phyloP scores from a whole-genome alignment of 257 asterid genomes.

The Henckelia pumila region DNA sequence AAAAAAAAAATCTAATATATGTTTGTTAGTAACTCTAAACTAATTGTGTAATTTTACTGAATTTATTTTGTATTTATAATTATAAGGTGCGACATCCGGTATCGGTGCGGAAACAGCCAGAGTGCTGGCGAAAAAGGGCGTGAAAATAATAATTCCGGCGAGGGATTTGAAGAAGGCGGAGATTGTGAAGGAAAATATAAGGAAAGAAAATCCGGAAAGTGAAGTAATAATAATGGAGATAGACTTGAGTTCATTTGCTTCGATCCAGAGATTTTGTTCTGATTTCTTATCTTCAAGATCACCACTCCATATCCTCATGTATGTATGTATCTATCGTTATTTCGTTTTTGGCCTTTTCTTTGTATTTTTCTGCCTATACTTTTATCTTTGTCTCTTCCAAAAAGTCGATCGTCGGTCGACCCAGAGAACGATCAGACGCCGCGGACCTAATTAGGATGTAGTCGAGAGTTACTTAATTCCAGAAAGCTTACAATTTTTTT shows the following conservation, averaged over 20 bases:
- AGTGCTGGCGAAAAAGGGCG: conserved; percentile 79
- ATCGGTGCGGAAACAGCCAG: conserved; percentile 92
- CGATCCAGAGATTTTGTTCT: conserved; percentile 74
- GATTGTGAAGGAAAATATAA: conserved; percentile 53
- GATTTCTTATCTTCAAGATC: conserved; percentile 68
- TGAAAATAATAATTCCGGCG: conserved; percentile 71
- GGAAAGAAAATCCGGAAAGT: conserved; percentile 54
- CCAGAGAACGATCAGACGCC: too few species aligned
- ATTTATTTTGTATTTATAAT: neutral
- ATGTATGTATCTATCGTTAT: conserved; percentile 18
- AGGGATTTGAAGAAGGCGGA: conserved; percentile 68
- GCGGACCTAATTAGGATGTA: too few species aligned
- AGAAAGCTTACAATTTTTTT: too few species aligned
- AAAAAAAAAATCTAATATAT: too few species aligned
- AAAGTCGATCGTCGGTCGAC: neutral
- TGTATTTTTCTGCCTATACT: neutral
- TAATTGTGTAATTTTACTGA: too few species aligned
- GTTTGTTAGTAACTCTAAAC: too few species aligned
- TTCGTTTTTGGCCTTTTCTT: neutral
- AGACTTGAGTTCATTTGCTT: conserved; percentile 80
- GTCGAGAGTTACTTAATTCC: too few species aligned
- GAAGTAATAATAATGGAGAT: conserved; percentile 63
- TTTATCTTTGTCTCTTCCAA: conserved; percentile 15
- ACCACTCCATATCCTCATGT: conserved; percentile 93
- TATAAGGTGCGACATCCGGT: conserved; percentile 82